Conservation (phyloP, 2,329 filamentous ascomycete species). For the Ophiostoma tasmaniense region DNA sequence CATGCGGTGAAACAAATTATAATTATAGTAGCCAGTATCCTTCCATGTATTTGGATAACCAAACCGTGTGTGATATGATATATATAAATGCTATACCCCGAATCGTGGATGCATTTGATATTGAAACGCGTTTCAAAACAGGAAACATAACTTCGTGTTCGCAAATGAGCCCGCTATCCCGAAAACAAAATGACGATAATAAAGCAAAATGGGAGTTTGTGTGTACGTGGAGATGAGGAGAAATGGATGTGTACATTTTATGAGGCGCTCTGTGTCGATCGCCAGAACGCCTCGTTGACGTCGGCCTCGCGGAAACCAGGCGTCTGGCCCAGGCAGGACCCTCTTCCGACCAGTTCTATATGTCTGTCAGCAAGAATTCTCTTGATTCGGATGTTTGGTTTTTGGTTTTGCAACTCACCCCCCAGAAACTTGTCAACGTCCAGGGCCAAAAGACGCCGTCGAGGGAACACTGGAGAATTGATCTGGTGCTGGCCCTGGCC, state of each 20-base stretch:
- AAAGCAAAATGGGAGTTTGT: neutral
- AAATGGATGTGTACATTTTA: neutral
- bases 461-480: neutral
- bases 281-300: constrained; percentile 25
- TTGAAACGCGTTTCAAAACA: neutral
- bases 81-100: neutral
- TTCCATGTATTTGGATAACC: neutral
- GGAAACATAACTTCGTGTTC: neutral
- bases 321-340: constrained; percentile 27
- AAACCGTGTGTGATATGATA: neutral
- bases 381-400: neutral
- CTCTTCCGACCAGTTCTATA: constrained; percentile 26
- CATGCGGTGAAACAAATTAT: neutral
- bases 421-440: constrained; percentile 25
- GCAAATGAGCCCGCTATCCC: neutral
- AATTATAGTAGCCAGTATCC: neutral
- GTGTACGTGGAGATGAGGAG: neutral
- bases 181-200: neutral
- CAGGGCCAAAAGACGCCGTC: constrained; percentile 15
- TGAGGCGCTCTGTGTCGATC: neutral
- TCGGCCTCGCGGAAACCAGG: constrained; percentile 27
- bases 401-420: constrained; percentile 18
- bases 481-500: neutral
- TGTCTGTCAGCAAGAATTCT: neutral
- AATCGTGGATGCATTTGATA: neutral